Evolutionary conservation across 495 filamentous ascomycete species (phyloP).

Genomic region (Xylaria longipes): DNA sequence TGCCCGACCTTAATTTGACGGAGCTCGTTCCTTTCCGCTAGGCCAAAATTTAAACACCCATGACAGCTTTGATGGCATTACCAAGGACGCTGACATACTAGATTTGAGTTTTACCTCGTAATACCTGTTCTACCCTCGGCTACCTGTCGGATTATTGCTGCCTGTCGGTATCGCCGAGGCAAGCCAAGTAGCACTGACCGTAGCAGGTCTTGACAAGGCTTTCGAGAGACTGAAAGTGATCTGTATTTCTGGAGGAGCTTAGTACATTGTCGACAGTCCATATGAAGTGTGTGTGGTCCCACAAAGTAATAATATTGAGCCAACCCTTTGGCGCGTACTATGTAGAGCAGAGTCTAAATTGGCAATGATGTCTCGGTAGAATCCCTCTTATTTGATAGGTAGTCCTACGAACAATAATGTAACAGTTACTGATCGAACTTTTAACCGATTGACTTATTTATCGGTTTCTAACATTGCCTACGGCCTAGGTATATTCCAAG

Average conservation of each 20-base stretch:
- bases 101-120: not conserved
- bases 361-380: not conserved
- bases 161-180: not conserved
- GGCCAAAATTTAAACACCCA: no score
- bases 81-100: not conserved
- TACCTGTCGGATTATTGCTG: not conserved
- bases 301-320: not conserved
- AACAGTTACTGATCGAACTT: no score
- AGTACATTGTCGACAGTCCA: not conserved
- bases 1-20: no score
- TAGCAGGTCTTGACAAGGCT: not conserved
- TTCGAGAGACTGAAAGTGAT: not conserved
- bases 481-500: no score
- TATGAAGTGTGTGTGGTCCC: not conserved
- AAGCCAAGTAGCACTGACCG: not conserved
- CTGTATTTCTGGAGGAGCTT: not conserved
- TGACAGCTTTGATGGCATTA: no score
- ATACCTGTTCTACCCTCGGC: not conserved
- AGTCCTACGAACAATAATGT: not conserved
- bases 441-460: no score
- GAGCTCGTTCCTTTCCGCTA: no score
- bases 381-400: not conserved
- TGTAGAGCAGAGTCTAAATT: not conserved
- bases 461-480: not conserved
- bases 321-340: not conserved